phyloP scores from a whole-genome alignment of 2,329 filamentous ascomycete genomes.

The Sporothrix protearum region DNA sequence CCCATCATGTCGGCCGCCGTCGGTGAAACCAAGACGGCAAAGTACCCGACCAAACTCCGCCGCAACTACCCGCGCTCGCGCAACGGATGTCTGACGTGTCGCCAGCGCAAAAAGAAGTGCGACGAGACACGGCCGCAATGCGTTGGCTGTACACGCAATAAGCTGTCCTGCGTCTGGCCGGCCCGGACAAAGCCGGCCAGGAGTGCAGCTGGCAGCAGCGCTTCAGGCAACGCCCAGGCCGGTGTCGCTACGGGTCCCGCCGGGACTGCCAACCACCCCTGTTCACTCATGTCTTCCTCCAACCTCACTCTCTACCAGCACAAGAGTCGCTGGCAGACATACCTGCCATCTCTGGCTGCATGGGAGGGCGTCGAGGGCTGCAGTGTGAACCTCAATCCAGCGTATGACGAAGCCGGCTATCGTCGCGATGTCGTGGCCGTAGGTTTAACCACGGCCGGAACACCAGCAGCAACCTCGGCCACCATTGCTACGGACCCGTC shows the following conservation, averaged over 20 bases:
- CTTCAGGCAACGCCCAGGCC: background rate
- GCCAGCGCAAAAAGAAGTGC: conserved; percentile 30
- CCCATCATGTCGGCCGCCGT: conserved; percentile 5
- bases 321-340: conserved; percentile 25
- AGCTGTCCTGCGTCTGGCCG: conserved; percentile 28
- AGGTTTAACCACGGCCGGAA: background rate
- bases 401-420: conserved; percentile 14
- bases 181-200: background rate
- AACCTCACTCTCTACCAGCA: conserved; percentile 25
- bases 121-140: conserved; percentile 27
- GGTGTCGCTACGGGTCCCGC: too few relatives aligned
- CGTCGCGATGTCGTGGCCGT: conserved; percentile 3
- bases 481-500: background rate
- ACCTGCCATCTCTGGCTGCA: conserved; percentile 22
- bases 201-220: background rate
- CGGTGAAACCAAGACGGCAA: conserved; percentile 22
- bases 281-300: background rate
- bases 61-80: conserved; percentile 28
- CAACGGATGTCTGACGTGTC: conserved; percentile 28
- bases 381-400: conserved; percentile 21
- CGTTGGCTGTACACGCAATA: conserved; percentile 26
- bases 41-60: conserved; percentile 29
- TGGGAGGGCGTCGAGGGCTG: conserved; percentile 25
- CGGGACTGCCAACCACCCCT: background rate
- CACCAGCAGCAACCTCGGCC: background rate